Evolutionary conservation across 805 yeast genomes (phyloP).

Genomic region (Metschnikowia anglica): DNA sequence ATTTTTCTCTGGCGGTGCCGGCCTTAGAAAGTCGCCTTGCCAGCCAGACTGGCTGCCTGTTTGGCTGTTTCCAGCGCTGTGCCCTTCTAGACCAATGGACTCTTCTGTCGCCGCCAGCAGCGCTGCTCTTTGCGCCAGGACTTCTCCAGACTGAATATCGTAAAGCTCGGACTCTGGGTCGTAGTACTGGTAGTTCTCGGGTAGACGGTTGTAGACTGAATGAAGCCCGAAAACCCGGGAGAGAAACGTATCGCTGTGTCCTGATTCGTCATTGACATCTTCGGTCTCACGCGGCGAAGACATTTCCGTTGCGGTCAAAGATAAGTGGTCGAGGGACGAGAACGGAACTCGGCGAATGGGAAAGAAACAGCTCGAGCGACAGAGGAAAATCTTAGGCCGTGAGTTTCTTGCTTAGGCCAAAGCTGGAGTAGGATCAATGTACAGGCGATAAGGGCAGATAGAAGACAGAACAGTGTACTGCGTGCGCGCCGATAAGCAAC

Average conservation of each 20-base stretch:
- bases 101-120: not conserved
- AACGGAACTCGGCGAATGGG: too few species aligned
- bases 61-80: not conserved
- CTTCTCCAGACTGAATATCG: conserved; percentile 6
- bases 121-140: not conserved
- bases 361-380: too few species aligned
- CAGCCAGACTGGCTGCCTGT: not conserved
- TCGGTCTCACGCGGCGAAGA: not conserved
- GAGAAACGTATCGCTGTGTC: conserved; percentile 51
- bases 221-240: conserved; percentile 62
- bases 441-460: conserved; percentile 8
- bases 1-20: conserved; percentile 17
- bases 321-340: too few species aligned
- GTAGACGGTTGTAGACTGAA: conserved; percentile 42
- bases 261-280: conserved; percentile 4
- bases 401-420: conserved; percentile 1
- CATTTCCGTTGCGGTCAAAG: not conserved
- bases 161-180: conserved; percentile 30
- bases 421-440: not conserved
- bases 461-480: not conserved
- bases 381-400: too few species aligned
- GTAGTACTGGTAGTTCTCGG: conserved; percentile 40
- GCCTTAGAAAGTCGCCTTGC: conserved; percentile 1
- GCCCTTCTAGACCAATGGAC: too few species aligned
- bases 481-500: too few species aligned